Conservation (phyloP, 768 basidiomycete species). For the Xerocomellus chrysenteron region DNA sequence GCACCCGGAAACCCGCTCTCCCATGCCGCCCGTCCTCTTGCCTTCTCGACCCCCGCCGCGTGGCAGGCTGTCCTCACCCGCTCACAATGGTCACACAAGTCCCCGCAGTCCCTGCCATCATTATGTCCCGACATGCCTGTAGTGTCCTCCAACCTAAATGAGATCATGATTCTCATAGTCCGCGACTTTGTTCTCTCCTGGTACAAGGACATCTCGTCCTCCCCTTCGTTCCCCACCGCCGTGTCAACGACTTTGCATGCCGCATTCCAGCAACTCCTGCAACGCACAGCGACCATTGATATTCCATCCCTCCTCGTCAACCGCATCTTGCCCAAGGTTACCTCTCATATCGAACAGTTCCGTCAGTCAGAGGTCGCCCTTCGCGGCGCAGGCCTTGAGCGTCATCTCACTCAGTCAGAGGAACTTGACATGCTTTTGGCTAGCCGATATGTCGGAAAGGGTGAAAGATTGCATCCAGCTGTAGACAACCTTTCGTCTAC, state of each 20-base stretch:
- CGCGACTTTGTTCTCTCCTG: conserved; percentile 87
- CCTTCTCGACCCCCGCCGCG: conserved; percentile 90
- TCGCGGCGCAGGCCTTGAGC: conserved; percentile 78
- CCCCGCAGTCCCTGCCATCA: conserved; percentile 65
- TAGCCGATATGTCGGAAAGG: conserved; percentile 67
- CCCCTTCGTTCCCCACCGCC: conserved; percentile 84
- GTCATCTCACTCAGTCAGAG: conserved; percentile 83
- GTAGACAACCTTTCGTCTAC: conserved; percentile 86
- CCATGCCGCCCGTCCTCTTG: conserved; percentile 67
- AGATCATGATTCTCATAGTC: conserved; percentile 76
- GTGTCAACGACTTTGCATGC: conserved; percentile 75
- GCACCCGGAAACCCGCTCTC: conserved; percentile 39
- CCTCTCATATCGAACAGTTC: conserved; percentile 85
- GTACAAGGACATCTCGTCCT: conserved; percentile 85
- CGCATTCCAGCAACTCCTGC: conserved; percentile 56
- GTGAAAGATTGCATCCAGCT: conserved; percentile 76
- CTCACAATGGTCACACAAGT: conserved; percentile 83
- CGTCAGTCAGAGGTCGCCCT: conserved; percentile 85
- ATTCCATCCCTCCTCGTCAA: conserved; percentile 74
- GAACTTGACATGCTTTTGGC: conserved; percentile 87
- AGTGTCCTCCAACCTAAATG: conserved; percentile 72
- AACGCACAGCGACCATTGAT: conserved; percentile 61
- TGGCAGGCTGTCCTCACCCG: conserved; percentile 90
- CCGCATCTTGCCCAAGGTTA: conserved; percentile 85
- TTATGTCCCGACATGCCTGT: conserved; percentile 62